Conservation (phyloP, 2,329 filamentous ascomycete genomes). For the Drechslera avenae region DNA sequence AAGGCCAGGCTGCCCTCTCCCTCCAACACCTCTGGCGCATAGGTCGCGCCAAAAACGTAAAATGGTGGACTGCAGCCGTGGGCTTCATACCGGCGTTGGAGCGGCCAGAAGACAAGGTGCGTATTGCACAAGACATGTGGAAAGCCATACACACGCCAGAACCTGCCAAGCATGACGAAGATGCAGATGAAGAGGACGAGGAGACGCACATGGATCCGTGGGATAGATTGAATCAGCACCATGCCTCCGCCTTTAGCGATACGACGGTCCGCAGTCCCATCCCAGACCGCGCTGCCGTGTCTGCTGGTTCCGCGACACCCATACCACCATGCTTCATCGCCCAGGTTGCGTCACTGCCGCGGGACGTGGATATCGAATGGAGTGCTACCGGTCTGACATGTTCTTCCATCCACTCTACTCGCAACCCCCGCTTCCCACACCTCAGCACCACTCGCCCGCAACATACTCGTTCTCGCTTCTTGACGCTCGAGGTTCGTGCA, state of each 20-base stretch:
- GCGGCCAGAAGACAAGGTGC: slow-evolving; percentile 31
- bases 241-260: slow-evolving; percentile 37
- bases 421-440: not conserved
- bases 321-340: slow-evolving; percentile 73
- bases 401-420: not conserved
- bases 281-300: slow-evolving; percentile 22
- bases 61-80: slow-evolving; percentile 76
- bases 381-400: slow-evolving; percentile 66
- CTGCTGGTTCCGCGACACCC: not conserved
- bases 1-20: slow-evolving; percentile 69
- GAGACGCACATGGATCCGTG: slow-evolving; percentile 67
- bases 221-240: slow-evolving; percentile 67
- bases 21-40: slow-evolving; percentile 92
- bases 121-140: slow-evolving; percentile 54
- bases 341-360: slow-evolving; percentile 77
- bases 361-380: slow-evolving; percentile 81
- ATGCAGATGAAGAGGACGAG: slow-evolving; percentile 53
- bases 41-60: slow-evolving; percentile 70
- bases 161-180: slow-evolving; percentile 8
- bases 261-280: slow-evolving; percentile 51
- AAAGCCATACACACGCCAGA: slow-evolving; percentile 25
- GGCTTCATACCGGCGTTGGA: slow-evolving; percentile 49
- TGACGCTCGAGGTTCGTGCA: slow-evolving; percentile 19
- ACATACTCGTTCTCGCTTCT: slow-evolving; percentile 14
- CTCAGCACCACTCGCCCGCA: not conserved